phyloP scores from a whole-genome alignment of 2,329 filamentous ascomycete species.

The Aspergillus niger region DNA sequence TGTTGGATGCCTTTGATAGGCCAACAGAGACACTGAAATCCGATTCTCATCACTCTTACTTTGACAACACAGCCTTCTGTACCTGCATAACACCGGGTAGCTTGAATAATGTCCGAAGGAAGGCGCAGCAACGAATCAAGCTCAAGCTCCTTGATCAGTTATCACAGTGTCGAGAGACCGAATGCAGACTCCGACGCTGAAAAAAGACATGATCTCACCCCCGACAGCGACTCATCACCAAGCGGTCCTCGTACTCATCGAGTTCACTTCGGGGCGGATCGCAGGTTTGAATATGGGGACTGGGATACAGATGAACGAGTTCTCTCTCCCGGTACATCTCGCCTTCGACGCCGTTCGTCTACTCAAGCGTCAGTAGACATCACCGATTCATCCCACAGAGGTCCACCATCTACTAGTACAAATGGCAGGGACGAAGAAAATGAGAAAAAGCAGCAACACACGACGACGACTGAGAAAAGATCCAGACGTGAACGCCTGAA shows the following conservation, averaged over 20 bases:
- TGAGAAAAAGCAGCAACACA: neutral
- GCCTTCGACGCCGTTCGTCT: constrained; percentile 2
- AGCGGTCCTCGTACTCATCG: neutral
- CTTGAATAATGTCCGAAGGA: neutral
- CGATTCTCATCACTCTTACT: neutral
- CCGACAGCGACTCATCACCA: neutral
- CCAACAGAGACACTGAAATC: too few relatives aligned
- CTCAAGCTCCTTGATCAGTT: constrained; percentile 1
- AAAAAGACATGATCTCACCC: neutral
- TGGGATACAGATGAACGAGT: neutral
- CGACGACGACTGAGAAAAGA: neutral
- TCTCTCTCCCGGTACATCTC: neutral
- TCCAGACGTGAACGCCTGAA: neutral
- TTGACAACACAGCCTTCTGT: neutral
- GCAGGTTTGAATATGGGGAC: constrained; percentile 1
- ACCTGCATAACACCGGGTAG: neutral
- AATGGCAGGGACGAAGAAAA: neutral
- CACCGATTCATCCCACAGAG: neutral
- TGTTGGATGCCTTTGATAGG: neutral
- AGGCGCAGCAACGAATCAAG: constrained; percentile 1
- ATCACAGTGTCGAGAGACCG: constrained; percentile 2
- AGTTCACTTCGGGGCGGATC: constrained; percentile 3
- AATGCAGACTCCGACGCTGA: neutral
- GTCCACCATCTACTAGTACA: neutral
- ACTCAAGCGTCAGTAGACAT: constrained; percentile 1